Evolutionary conservation across 2,329 filamentous ascomycete species (phyloP), one percentile per base, ranked within the genome.

Genomic region (Alternaria metachromatica): DNA sequence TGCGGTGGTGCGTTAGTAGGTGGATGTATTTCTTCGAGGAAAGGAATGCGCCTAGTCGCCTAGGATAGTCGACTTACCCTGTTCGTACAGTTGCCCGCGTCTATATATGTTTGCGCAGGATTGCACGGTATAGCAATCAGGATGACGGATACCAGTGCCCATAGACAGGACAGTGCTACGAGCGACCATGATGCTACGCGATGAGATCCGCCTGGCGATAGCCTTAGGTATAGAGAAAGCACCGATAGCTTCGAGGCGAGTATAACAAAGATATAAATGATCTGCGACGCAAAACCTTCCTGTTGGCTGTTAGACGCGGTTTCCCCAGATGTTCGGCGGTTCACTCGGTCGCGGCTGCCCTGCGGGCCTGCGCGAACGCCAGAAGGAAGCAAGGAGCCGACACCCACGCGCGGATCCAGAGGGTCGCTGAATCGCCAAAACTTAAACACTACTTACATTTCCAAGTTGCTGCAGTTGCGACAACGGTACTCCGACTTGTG

Each of bases 241-340:
- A 77, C 69, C 2, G 74, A 75, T 21, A 62, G 60, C 55, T 78
- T 78, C 7, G 76, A 76, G 3, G 73, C 63, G 18, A 74, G 64
- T 33, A 78, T 45, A 4, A 74, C 74, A 18, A 72, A 62, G 7
- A 76, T 61, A 59, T 77, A 77, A 13, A 78, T 64, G n/a, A 76
- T 70, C 26, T 77, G 74, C 5, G 74, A 67, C 4, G 67, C 72
- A 41, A 78, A 73, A 21, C 72, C 75, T 67, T 70, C 67, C 76
- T 78, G 64, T 46, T 44, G 43, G 49, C 11, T 48, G 68, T 74
- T 56, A 74, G 66, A 56, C 26, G 41, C 54, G 55, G 28, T 55
- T 60, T 37, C 33, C 23, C 28, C n/a, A 46, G 26, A 25, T 15
- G 18, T 30, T 56, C 54, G 54, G 26, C 49, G 13, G 13, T 51